Evolutionary conservation across 495 filamentous ascomycete genomes (phyloP).

Genomic region (Lepidopterella palustris): DNA sequence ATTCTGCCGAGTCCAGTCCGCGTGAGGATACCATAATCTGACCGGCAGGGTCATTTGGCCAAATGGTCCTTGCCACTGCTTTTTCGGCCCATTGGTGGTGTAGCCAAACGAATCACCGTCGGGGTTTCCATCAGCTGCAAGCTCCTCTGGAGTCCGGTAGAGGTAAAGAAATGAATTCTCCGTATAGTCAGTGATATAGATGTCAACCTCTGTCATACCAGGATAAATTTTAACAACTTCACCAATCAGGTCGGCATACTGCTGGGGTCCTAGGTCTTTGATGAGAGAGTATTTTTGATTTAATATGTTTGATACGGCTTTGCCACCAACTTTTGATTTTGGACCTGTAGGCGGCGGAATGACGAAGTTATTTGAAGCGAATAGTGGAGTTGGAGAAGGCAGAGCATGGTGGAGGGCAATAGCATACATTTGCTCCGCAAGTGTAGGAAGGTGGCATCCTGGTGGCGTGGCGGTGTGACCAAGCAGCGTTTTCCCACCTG

Average conservation of each 20-base stretch:
- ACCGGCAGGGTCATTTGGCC: conserved; percentile 69
- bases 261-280: conserved; percentile 51
- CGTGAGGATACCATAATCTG: conserved; percentile 65
- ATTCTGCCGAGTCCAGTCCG: conserved; percentile 46
- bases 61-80: conserved; percentile 69
- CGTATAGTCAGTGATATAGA: conserved; percentile 89
- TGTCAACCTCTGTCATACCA: conserved; percentile 41
- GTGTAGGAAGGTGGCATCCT: neutral
- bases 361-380: neutral
- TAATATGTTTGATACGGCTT: neutral
- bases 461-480: neutral
- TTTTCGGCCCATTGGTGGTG: conserved; percentile 31
- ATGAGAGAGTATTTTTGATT: conserved; percentile 56
- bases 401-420: conserved; percentile 23
- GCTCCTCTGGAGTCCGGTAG: conserved; percentile 36
- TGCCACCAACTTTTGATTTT: neutral
- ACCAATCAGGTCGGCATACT: conserved; percentile 66
- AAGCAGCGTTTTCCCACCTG: neutral
- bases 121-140: neutral
- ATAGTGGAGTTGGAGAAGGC: neutral
- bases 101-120: conserved; percentile 50
- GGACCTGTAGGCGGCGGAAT: neutral
- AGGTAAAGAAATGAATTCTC: conserved; percentile 54
- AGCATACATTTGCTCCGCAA: conserved; percentile 27
- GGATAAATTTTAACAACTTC: conserved; percentile 63